Evolutionary conservation across 192 early-diverging fungal species (phyloP).

Genomic region (Coemansia sp.): DNA sequence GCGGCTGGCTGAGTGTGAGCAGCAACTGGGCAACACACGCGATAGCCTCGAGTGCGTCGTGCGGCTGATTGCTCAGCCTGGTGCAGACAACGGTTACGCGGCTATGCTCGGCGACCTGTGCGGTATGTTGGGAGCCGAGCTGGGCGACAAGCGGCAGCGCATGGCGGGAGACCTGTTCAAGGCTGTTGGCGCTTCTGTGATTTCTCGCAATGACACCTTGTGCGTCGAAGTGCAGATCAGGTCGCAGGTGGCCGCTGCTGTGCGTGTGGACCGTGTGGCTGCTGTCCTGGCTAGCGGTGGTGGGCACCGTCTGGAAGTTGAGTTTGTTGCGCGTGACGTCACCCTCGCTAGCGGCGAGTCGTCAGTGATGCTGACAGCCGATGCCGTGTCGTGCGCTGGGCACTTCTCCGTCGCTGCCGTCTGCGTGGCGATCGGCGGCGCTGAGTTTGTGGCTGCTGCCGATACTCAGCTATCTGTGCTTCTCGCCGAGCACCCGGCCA

Average conservation of each 20-base stretch:
- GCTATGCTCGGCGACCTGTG: slow-evolving; percentile 26
- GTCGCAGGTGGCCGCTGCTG: slow-evolving; percentile 5
- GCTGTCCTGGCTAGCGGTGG: slow-evolving; percentile 15
- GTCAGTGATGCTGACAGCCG: slow-evolving; percentile 16
- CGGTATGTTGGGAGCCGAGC: background rate
- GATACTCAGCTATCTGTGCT: slow-evolving; percentile 16
- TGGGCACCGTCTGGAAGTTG: slow-evolving; percentile 26
- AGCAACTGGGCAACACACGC: slow-evolving; percentile 17
- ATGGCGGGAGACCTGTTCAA: slow-evolving; percentile 12
- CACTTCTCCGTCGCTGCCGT: slow-evolving; percentile 26
- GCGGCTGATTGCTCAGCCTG: slow-evolving; percentile 22
- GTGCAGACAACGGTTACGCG: slow-evolving; percentile 8
- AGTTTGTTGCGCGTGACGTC: slow-evolving; percentile 13
- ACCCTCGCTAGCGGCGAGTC: slow-evolving; percentile 12
- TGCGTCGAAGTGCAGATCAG: slow-evolving; percentile 7
- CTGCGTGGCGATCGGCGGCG: slow-evolving; percentile 17
- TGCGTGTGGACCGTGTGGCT: slow-evolving; percentile 19
- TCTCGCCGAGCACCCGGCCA: slow-evolving; percentile 25
- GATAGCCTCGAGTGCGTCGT: slow-evolving; percentile 22
- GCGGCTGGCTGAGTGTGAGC: slow-evolving; percentile 44
- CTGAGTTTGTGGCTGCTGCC: slow-evolving; percentile 23
- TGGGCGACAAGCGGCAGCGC: background rate
- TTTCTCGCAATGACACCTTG: slow-evolving; percentile 7
- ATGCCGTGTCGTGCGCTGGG: slow-evolving; percentile 37
- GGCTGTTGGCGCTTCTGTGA: slow-evolving; percentile 3